Base-by-base conservation (phyloP, 768 basidiomycete species). In the Nidula microcarpa region DNA sequence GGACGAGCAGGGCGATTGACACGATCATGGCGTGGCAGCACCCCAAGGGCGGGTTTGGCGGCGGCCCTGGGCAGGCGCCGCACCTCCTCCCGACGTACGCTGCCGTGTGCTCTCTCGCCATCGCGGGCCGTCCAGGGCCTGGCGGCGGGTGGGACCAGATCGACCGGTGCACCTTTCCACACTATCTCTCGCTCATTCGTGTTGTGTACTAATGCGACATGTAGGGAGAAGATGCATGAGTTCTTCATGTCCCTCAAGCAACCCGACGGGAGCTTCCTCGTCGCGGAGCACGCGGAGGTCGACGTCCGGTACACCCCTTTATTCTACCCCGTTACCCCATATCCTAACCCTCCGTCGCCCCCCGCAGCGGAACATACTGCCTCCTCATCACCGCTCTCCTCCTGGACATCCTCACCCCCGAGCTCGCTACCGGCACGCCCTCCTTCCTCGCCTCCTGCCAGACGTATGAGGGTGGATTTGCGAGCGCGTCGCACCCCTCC, bases 401-500 rank as follows among this genome's bases (percentile, higher is more conserved):
- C 18, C 79, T 98, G 43, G 83, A 97, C 59, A 69, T 99, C 14
- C 70, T 98, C 45, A 98, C 96, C 0, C 93, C 94, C 0, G 93
- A 91, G 53, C 85, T 99, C 39, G 77, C 94, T 4, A 70, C 74
- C 30, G 86, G 87, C 5, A 89, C 87, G 0, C 80, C 89, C 1
- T 80, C 74, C 6, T 98, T 94, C 73, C 75, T 99, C 50, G 84
- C 86, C 0, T 87, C 87, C 4, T 97, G 93, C 65, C 97, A 98
- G 67, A 98, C 95, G 0, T 98, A 96, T 72, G 97, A 99, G 69
- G 97, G 97, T 34, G 96, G 97, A 0, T 95, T 99, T 64, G 80
- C 91, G 1, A 87, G 85, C 1, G 75, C 91, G 0, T 89, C 91
- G 0, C 84, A 89, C 50, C 85, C 91, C 0, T 87, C 85, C 54